Evolutionary conservation across 2,329 filamentous ascomycete species (phyloP).

Genomic region (Verruconis gallopava): DNA sequence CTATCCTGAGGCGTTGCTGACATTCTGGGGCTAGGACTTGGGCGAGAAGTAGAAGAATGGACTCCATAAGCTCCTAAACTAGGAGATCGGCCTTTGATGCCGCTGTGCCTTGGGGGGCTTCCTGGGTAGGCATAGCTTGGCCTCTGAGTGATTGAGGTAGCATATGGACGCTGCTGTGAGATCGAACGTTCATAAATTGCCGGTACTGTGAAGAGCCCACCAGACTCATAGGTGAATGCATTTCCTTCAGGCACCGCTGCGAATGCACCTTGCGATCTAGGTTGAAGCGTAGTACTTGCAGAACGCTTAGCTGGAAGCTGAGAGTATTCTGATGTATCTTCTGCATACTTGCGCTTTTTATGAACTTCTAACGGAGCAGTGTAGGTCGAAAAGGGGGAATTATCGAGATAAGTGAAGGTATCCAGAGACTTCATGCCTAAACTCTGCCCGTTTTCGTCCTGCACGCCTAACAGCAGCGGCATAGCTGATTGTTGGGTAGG

Average conservation of each 20-base stretch:
- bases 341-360: constrained; percentile 45
- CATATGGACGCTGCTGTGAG: constrained; percentile 15
- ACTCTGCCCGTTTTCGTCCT: constrained; percentile 40
- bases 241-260: background rate
- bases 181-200: constrained; percentile 4
- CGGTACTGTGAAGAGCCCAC: constrained; percentile 5
- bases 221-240: constrained; percentile 14
- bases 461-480: constrained; percentile 46
- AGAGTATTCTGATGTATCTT: constrained; percentile 33
- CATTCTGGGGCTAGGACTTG: constrained; percentile 31
- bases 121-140: constrained; percentile 13
- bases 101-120: constrained; percentile 16
- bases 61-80: constrained; percentile 23
- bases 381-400: constrained; percentile 21
- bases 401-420: constrained; percentile 47
- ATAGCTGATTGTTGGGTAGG: constrained; percentile 40
- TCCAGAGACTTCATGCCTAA: constrained; percentile 43
- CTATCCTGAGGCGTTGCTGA: constrained; percentile 21
- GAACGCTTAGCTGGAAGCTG: constrained; percentile 36
- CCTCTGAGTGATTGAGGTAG: constrained; percentile 10
- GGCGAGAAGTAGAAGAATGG: constrained; percentile 33
- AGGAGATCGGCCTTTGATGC: constrained; percentile 24
- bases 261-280: background rate
- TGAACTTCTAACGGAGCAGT: constrained; percentile 27
- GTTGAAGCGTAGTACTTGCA: constrained; percentile 13